Percentiles rank a stretch among this genome's conserved stretches.
Evolutionary conservation across 83 land plant species (phyloP).

Genomic region (Thuja plicata): DNA sequence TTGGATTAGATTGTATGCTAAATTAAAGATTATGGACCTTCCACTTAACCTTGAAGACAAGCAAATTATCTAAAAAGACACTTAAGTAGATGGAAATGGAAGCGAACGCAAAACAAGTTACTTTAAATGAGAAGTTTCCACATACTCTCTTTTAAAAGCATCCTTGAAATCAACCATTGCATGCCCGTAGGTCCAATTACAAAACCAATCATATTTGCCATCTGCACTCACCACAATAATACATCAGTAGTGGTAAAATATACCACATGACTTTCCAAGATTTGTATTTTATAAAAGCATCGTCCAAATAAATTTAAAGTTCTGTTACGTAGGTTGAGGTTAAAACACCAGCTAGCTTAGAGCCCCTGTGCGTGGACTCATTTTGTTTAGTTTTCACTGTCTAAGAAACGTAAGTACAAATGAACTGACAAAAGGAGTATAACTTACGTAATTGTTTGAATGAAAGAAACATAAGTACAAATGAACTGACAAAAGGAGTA

Average conservation of each 20-base stretch:
- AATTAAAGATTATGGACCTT: not conserved
- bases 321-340: not conserved
- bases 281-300: not conserved
- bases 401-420: too few species aligned
- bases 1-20: not conserved
- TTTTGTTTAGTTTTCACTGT: not conserved
- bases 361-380: not conserved
- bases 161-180: conserved; percentile 54
- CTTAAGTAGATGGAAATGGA: not conserved
- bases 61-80: not conserved
- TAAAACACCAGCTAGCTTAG: not conserved
- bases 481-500: too few species aligned
- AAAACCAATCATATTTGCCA: conserved; percentile 91
- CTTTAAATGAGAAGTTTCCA: not conserved
- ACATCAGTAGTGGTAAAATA: not conserved
- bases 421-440: too few species aligned
- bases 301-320: not conserved
- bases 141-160: conserved; percentile 69
- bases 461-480: too few species aligned
- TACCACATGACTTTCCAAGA: not conserved
- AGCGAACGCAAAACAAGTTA: not conserved
- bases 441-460: too few species aligned
- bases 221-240: conserved; percentile 46
- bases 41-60: not conserved
- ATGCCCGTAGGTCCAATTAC: conserved; percentile 89